These are phyloP conservation scores for Ceratopteris richardii DNA, from an alignment of 75 land plant genomes.

Conservation along the genomic window DNA sequence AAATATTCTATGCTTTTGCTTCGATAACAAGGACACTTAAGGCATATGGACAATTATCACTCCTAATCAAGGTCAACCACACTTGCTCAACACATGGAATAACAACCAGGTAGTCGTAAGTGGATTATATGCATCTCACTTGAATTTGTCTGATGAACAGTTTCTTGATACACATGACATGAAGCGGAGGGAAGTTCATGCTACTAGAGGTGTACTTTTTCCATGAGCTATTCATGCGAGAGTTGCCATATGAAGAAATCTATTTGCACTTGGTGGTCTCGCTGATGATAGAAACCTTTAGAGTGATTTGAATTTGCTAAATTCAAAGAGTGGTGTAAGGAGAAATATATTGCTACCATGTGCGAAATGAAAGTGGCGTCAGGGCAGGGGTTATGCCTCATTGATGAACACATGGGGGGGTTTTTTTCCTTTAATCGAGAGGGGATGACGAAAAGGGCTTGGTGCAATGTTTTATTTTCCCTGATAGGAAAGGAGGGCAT, in stretches of 20 bases:
- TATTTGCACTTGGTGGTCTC: conserved; percentile 95
- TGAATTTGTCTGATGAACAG: conserved; percentile 73
- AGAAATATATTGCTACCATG: conserved; percentile 42
- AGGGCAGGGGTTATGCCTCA: too few species aligned
- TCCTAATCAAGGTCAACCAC: conserved; percentile 85
- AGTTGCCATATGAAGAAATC: conserved; percentile 53
- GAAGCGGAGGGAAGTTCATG: conserved; percentile 62
- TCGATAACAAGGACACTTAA: conserved; percentile 51
- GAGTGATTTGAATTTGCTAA: conserved; percentile 80
- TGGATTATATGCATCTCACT: conserved; percentile 86
- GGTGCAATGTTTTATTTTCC: too few species aligned
- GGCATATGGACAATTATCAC: too few species aligned
- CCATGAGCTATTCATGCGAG: conserved; percentile 93
- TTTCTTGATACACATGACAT: conserved; percentile 72
- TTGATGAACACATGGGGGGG: too few species aligned
- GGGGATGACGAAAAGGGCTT: too few species aligned
- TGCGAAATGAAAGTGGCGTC: too few species aligned
- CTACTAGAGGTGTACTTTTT: conserved; percentile 53
- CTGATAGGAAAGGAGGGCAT: too few species aligned
- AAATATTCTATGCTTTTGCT: too few species aligned
- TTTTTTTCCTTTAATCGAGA: too few species aligned
- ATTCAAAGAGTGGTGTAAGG: conserved; percentile 80
- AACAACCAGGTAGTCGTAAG: conserved; percentile 75
- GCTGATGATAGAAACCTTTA: conserved; percentile 74
- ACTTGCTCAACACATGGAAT: conserved; percentile 82